Evolutionary conservation across 1,139 yeast genomes (phyloP).

Genomic region (Pichia inconspicua): DNA sequence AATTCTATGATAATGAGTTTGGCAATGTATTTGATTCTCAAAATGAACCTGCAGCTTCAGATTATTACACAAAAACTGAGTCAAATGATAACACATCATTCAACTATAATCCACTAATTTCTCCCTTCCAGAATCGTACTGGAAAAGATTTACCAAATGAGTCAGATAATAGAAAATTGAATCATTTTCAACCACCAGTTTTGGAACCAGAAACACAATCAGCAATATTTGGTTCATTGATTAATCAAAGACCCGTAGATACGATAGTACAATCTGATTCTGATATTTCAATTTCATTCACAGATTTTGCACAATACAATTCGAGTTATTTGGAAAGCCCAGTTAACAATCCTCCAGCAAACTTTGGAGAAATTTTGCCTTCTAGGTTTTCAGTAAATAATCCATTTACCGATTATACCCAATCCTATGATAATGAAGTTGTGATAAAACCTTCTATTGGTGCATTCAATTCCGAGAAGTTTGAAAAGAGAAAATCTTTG

Average conservation of each 20-base stretch:
- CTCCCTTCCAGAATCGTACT: too few species aligned
- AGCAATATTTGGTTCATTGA: constrained; percentile 24
- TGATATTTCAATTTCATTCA: constrained; percentile 13
- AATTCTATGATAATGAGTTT: neutral
- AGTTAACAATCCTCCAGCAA: neutral
- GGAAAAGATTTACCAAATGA: too few species aligned
- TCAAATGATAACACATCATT: too few species aligned
- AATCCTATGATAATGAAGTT: constrained; percentile 8
- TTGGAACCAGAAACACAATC: constrained; percentile 22
- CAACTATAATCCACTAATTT: too few species aligned
- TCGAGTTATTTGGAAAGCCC: neutral
- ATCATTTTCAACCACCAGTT: constrained; percentile 51
- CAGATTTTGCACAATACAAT: neutral
- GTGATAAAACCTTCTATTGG: neutral
- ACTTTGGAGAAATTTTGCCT: neutral
- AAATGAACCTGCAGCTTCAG: too few species aligned
- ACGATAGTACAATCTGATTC: constrained; percentile 16
- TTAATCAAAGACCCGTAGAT: constrained; percentile 8
- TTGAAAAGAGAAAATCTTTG: constrained; percentile 8
- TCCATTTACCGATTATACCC: constrained; percentile 13
- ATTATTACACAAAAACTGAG: too few species aligned
- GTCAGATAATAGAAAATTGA: constrained; percentile 28
- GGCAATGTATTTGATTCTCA: neutral
- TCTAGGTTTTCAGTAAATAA: constrained; percentile 7
- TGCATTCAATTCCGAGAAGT: neutral